Percentiles rank a stretch among this genome's conserved stretches.
Conservation (phyloP, 2,329 filamentous ascomycete genomes). For the Fusarium incarnatum region DNA sequence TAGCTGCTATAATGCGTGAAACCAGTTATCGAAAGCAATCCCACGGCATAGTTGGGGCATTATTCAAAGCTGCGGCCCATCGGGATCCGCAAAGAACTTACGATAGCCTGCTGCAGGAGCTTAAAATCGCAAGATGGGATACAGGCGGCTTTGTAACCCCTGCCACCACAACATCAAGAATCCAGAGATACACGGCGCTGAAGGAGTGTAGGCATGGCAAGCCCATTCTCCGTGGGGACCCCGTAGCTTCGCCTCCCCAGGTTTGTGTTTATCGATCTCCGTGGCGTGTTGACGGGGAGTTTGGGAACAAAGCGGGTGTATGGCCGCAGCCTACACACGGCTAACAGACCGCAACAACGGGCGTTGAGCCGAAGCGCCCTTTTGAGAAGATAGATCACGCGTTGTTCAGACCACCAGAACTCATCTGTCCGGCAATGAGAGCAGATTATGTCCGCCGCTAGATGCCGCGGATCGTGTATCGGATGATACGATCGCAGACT, state of each 20-base stretch:
- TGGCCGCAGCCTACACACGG: neutral
- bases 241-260: constrained; percentile 26
- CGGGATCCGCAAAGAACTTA: constrained; percentile 15
- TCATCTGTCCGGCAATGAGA: neutral
- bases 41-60: neutral
- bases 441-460: constrained; percentile 15
- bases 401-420: constrained; percentile 28
- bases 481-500: constrained; percentile 38
- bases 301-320: constrained; percentile 8
- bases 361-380: constrained; percentile 8
- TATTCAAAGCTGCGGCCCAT: constrained; percentile 7
- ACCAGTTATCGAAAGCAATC: neutral
- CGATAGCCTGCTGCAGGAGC: constrained; percentile 6
- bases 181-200: neutral
- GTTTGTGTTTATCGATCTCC: neutral
- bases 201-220: neutral
- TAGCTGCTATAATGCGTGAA: neutral
- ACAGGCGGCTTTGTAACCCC: neutral
- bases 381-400: constrained; percentile 32
- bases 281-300: constrained; percentile 2
- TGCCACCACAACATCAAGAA: neutral
- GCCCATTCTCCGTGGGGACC: constrained; percentile 11
- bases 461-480: constrained; percentile 37
- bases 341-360: constrained; percentile 10
- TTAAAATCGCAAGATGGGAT: neutral